Conservation (phyloP, 805 yeast genomes). For the Wickerhamomyces kurtzmanii region DNA sequence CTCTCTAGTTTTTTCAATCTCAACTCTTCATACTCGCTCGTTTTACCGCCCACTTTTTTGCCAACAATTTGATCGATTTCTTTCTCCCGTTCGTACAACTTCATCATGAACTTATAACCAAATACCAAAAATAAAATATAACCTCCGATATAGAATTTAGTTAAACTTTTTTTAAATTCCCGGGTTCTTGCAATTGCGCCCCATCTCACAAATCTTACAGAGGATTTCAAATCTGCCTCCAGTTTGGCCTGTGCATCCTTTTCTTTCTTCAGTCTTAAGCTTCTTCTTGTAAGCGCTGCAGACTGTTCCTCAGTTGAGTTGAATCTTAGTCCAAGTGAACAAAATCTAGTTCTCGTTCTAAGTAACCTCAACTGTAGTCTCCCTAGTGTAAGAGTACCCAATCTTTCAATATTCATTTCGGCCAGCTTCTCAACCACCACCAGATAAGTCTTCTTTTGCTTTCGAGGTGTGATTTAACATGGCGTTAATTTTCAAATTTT, state of each 20-base stretch:
- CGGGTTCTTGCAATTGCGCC: constrained; percentile 45
- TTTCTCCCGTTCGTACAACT: constrained; percentile 53
- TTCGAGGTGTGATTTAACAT: too few species aligned
- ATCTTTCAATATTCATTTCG: too few species aligned
- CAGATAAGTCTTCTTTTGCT: too few species aligned
- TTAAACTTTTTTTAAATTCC: constrained; percentile 51
- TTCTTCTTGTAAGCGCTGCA: constrained; percentile 1
- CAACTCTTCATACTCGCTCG: constrained; percentile 53
- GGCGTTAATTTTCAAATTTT: too few species aligned
- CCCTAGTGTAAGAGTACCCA: too few species aligned
- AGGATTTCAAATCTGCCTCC: constrained; percentile 23
- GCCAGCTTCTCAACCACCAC: too few species aligned
- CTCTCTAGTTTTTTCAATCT: constrained; percentile 54
- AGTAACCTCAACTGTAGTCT: too few species aligned
- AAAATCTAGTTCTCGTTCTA: too few species aligned
- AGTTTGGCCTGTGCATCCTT: constrained; percentile 21
- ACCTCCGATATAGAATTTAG: constrained; percentile 52
- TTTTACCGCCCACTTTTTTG: constrained; percentile 22
- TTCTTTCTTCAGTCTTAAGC: constrained; percentile 16
- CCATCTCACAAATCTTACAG: constrained; percentile 31
- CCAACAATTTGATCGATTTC: constrained; percentile 36
- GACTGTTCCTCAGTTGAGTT: neutral
- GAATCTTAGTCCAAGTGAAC: neutral
- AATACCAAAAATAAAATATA: constrained; percentile 46
- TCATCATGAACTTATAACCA: constrained; percentile 58